Conservation (phyloP, 495 filamentous ascomycete species). For the Oidiodendron maius region DNA sequence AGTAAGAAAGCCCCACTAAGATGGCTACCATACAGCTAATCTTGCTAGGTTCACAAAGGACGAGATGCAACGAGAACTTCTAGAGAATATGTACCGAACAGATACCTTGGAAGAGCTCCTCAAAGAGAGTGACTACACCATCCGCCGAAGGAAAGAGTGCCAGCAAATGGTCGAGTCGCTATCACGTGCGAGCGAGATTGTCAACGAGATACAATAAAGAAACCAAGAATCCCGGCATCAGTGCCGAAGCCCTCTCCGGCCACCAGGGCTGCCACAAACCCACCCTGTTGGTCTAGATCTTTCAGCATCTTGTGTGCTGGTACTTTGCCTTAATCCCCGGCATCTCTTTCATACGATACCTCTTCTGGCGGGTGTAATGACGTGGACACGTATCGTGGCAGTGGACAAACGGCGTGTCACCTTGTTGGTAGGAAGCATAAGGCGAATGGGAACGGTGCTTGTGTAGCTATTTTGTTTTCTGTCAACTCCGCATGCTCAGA, state of each 20-base stretch:
- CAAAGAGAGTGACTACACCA: conserved; percentile 96
- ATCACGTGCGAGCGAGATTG: conserved; percentile 85
- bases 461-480: conserved; percentile 9
- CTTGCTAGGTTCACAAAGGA: conserved; percentile 81
- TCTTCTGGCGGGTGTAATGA: conserved; percentile 20
- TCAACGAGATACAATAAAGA: conserved; percentile 83
- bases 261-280: background rate
- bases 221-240: background rate
- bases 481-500: background rate
- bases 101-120: conserved; percentile 87
- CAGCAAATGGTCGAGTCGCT: conserved; percentile 98
- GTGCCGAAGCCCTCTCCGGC: conserved; percentile 6
- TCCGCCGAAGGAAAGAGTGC: conserved; percentile 94
- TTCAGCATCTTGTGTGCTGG: conserved; percentile 11
- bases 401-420: conserved; percentile 5
- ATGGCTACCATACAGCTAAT: background rate
- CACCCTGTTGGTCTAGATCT: conserved; percentile 13
- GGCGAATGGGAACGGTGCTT: conserved; percentile 3
- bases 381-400: conserved; percentile 12
- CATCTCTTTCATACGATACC: conserved; percentile 20
- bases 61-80: conserved; percentile 95
- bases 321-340: conserved; percentile 11
- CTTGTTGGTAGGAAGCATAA: conserved; percentile 5
- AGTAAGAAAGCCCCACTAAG: conserved; percentile 42
- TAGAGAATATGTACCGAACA: conserved; percentile 96